Evolutionary conservation across 2,329 filamentous ascomycete genomes (phyloP).

Genomic region (Huntiella savannae): DNA sequence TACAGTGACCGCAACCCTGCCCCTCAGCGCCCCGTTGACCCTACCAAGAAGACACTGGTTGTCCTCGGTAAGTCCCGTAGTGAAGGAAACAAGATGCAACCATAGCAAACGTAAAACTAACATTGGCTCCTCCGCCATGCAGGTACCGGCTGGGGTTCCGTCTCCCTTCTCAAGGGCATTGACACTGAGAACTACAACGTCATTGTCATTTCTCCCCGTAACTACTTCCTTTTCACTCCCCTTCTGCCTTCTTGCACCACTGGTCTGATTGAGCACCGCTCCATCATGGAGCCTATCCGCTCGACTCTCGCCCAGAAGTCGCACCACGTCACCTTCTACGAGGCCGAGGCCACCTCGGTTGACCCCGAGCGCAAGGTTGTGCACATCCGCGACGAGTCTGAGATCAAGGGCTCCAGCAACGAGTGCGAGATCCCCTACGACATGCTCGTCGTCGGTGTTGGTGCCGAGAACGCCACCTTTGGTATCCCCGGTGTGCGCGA

Average conservation of each 20-base stretch:
- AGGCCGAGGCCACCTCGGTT: constrained; percentile 90
- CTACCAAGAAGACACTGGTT: constrained; percentile 89
- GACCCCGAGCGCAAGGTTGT: constrained; percentile 81
- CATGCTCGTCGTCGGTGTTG: constrained; percentile 93
- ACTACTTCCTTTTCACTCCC: constrained; percentile 99
- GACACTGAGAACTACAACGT: constrained; percentile 99
- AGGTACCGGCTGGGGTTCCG: constrained; percentile 92
- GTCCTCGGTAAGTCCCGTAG: constrained; percentile 51
- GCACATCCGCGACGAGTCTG: constrained; percentile 78
- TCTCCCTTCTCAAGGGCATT: constrained; percentile 94
- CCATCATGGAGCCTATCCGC: constrained; percentile 97
- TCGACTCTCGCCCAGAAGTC: constrained; percentile 93
- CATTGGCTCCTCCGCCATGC: neutral
- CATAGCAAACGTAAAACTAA: neutral
- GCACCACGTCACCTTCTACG: constrained; percentile 86
- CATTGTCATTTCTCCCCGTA: constrained; percentile 88
- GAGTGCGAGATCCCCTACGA: constrained; percentile 89
- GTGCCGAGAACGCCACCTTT: constrained; percentile 96
- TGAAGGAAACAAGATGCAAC: neutral
- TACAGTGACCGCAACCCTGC: constrained; percentile 66
- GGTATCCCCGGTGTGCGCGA: constrained; percentile 91
- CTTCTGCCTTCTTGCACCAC: constrained; percentile 94
- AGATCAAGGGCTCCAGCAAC: constrained; percentile 66
- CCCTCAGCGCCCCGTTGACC: constrained; percentile 62
- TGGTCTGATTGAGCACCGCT: constrained; percentile 93